Percentiles rank a stretch among this genome's conserved stretches.
Conservation (phyloP, 208 protist genomes). For the Giardia muris region DNA sequence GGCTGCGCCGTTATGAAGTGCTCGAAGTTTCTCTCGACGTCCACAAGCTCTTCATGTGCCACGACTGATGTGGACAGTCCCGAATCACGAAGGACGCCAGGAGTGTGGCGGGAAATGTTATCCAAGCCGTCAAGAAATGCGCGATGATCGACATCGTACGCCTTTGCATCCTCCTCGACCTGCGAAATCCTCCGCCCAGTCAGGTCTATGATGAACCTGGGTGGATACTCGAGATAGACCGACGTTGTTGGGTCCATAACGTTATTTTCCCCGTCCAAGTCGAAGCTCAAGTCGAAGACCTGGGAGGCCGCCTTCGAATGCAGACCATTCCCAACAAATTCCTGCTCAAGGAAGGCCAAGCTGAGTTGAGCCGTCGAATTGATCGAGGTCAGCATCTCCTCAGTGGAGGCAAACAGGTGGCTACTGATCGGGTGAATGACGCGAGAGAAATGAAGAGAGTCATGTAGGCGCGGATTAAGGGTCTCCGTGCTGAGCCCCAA, state of each 20-base stretch:
- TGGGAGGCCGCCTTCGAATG: background rate
- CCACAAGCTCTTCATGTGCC: background rate
- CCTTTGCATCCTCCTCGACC: too few relatives aligned
- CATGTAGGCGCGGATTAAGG: background rate
- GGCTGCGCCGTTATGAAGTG: background rate
- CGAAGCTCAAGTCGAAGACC: background rate
- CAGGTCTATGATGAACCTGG: background rate
- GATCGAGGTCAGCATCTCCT: background rate
- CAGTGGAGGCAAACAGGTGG: background rate
- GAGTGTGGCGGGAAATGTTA: background rate
- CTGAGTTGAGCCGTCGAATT: background rate
- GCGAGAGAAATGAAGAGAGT: background rate
- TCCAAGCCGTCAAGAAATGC: background rate
- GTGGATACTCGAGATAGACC: background rate
- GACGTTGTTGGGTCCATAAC: background rate
- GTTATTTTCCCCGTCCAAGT: background rate
- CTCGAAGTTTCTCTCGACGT: background rate
- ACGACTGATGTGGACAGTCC: background rate
- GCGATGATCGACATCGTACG: background rate
- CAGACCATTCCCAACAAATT: background rate
- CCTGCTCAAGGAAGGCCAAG: background rate
- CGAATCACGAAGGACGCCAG: background rate
- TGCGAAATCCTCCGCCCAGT: too few relatives aligned
- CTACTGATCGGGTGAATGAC: background rate
- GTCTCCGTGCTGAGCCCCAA: background rate